A percentile compares a stretch with the other conserved stretches of the same genome.
phyloP scores from a whole-genome alignment of 305 asterid species.

The Striga hermonthica region DNA sequence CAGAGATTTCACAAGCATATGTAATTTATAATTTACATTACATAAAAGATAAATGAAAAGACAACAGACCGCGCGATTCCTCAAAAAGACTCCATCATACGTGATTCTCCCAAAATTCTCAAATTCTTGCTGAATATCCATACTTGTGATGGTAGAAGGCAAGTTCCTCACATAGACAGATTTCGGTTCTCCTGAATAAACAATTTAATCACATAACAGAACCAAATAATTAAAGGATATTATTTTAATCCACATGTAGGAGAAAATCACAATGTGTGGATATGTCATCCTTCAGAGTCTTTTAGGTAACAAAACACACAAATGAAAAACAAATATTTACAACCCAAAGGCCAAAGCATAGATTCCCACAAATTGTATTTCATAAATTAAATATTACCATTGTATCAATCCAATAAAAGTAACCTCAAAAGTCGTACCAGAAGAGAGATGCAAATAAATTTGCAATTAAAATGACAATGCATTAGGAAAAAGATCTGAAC shows the following conservation, averaged over 20 bases:
- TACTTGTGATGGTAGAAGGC: conserved; percentile 57
- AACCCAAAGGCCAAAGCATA: conserved; percentile 5
- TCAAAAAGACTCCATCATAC: conserved; percentile 76
- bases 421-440: conserved; percentile 9
- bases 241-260: background rate
- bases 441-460: conserved; percentile 1
- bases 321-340: conserved; percentile 6
- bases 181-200: conserved; percentile 62
- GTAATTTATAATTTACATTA: background rate
- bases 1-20: conserved; percentile 19
- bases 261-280: background rate
- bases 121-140: conserved; percentile 71
- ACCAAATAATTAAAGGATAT: background rate
- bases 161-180: conserved; percentile 86
- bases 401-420: background rate
- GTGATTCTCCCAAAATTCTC: conserved; percentile 64
- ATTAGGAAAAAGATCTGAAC: background rate
- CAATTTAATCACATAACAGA: conserved; percentile 18
- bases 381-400: background rate
- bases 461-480: conserved; percentile 12
- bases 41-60: conserved; percentile 20
- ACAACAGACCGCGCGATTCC: conserved; percentile 47
- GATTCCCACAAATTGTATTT: background rate
- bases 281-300: background rate
- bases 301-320: conserved; percentile 6